phyloP scores from a whole-genome alignment of 495 filamentous ascomycete genomes.

The Bacidia gigantensis region DNA sequence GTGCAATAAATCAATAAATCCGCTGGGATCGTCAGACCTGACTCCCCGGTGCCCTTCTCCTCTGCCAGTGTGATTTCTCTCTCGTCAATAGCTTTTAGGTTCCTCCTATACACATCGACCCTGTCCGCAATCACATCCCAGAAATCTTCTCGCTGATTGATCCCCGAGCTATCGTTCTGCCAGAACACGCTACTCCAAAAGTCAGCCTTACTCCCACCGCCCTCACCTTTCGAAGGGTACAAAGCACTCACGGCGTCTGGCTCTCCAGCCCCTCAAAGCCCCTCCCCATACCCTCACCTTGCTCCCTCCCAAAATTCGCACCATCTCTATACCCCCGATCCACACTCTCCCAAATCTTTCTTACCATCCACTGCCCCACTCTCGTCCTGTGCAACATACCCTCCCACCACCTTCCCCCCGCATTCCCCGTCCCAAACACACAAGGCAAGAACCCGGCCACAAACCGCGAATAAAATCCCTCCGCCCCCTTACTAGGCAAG shows the following conservation, averaged over 20 bases:
- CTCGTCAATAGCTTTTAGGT: constrained; percentile 12
- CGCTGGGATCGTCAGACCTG: not conserved
- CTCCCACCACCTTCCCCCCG: constrained; percentile 21
- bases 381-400: constrained; percentile 22
- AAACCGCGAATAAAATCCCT: constrained; percentile 10
- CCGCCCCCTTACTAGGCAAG: constrained; percentile 17
- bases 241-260: constrained; percentile 11
- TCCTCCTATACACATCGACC: constrained; percentile 25
- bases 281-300: constrained; percentile 3
- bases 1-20: not conserved
- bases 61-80: not conserved
- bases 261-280: constrained; percentile 16
- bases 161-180: constrained; percentile 25
- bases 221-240: no score
- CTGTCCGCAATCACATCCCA: constrained; percentile 28
- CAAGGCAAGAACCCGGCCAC: constrained; percentile 9
- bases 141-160: constrained; percentile 26
- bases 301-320: constrained; percentile 10
- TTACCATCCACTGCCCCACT: constrained; percentile 19
- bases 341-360: constrained; percentile 18
- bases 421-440: no score
- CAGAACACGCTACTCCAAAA: constrained; percentile 31
- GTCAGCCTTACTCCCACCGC: no score
- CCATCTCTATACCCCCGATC: constrained; percentile 8
- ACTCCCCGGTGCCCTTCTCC: not conserved